phyloP scores from a whole-genome alignment of 441 rosid species.

The Capsella rubella region DNA sequence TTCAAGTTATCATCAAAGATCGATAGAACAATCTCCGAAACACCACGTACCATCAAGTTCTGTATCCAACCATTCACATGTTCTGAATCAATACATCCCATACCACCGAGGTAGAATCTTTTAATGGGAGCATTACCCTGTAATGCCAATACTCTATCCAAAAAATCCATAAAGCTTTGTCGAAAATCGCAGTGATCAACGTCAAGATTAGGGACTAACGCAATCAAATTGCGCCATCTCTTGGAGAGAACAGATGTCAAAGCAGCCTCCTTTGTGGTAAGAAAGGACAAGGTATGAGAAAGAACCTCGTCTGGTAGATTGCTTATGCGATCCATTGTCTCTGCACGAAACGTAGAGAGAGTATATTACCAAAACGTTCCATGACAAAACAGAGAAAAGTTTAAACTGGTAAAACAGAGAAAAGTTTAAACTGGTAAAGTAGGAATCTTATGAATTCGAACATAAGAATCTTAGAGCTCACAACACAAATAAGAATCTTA shows the following conservation, averaged over 20 bases:
- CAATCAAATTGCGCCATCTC: constrained; percentile 16
- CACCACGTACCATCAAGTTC: neutral
- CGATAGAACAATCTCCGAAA: neutral
- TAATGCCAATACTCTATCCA: constrained; percentile 25
- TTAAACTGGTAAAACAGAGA: too few species aligned
- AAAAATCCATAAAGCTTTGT: constrained; percentile 2
- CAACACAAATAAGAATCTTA: neutral
- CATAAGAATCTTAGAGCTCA: neutral
- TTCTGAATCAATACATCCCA: neutral
- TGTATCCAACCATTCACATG: neutral
- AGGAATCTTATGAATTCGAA: too few species aligned
- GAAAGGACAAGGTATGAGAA: constrained; percentile 14
- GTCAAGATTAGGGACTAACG: neutral
- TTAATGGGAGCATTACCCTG: constrained; percentile 4
- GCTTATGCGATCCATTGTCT: neutral
- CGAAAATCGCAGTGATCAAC: neutral
- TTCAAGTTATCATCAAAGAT: too few species aligned
- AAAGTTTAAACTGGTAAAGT: too few species aligned
- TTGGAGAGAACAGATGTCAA: constrained; percentile 2
- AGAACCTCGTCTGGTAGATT: constrained; percentile 25
- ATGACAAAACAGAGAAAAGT: neutral
- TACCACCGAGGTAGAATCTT: neutral
- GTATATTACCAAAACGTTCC: neutral
- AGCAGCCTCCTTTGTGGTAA: constrained; percentile 15
- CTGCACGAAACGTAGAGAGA: neutral